Evolutionary conservation across 257 asterid genomes (phyloP), one percentile per base, ranked within the genome.

Genomic region (Jacaranda mimosifolia): DNA sequence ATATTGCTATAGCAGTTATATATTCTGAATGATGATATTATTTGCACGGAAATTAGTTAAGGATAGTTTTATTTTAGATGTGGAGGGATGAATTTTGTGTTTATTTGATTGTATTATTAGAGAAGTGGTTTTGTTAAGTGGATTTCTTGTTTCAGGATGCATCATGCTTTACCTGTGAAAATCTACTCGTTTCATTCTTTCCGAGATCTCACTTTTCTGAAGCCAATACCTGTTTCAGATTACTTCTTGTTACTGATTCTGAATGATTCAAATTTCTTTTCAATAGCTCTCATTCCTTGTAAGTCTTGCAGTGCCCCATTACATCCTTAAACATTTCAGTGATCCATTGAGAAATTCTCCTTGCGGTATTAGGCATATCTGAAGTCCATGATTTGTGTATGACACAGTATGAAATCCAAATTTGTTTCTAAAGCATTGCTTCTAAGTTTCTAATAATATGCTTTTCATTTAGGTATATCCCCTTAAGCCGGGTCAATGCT

Each of bases 401-500:
- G 21, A 7, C 9, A 63, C 32, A 63, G 35, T 14, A 38, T 1
- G 7, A 32, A 18, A n/a, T 9, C 13, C 63, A 7, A 63, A 39
- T 63, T 63, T 63, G n/a, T 63, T 38, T 38, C 32, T 56, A 35
- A 63, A 32, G 17, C 66, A 62, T 39, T 15, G 26, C 35, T 64
- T 64, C 14, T 38, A 39, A 14, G 40, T 5, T 67, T 43, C 21
- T 39, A 39, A 74, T 74, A 15, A 21, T 66, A 19, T 76, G 78
- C 48, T 11, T 74, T 63, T 63, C 69, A 55, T 83, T 66, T 83
- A 94, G 99, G 90, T 94, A 92, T 83, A 82, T 92, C 68, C 99
- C 99, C 70, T 81, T 93, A 70, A 91, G 86, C 86, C 91, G 95
- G 76, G 86, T 92, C 58, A 80, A 73, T 85, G 82, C 87, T 63